Percentiles rank a stretch among this genome's conserved stretches.
Evolutionary conservation across 306 rosid genomes (phyloP).

Genomic region (Crotalaria pallida): DNA sequence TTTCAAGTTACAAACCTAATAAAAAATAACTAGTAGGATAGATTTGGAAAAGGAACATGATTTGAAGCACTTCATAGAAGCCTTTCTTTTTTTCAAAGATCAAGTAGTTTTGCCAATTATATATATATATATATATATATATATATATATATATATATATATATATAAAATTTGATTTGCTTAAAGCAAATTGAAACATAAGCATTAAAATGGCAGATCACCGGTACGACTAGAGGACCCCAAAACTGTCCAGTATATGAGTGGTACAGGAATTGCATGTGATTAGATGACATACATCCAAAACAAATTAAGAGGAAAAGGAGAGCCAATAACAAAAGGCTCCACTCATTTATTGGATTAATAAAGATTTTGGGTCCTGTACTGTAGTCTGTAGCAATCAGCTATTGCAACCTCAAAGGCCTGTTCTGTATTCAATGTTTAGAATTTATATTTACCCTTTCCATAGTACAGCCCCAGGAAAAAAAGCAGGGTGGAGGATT

Average conservation of each 20-base stretch:
- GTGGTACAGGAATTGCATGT: constrained; percentile 39
- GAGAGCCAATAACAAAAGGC: constrained; percentile 8
- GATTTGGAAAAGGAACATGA: no score
- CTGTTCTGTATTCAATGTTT: not conserved
- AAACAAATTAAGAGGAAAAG: not conserved
- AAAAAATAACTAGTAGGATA: no score
- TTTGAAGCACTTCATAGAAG: no score
- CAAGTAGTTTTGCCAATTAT: no score
- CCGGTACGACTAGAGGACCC: not conserved
- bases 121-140: no score
- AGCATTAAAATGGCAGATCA: not conserved
- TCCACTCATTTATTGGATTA: constrained; percentile 40
- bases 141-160: no score
- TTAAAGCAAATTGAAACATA: not conserved
- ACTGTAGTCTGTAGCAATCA: not conserved
- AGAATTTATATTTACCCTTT: not conserved
- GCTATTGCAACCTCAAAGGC: not conserved
- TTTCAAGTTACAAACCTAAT: no score
- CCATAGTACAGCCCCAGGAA: not conserved
- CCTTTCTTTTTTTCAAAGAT: no score
- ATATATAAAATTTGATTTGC: no score
- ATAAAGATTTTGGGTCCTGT: constrained; percentile 24
- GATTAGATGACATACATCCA: not conserved
- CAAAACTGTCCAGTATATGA: constrained; percentile 16
- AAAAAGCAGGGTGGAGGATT: not conserved